Conservation (phyloP, 345 rosid species). For the Ricinus communis region DNA sequence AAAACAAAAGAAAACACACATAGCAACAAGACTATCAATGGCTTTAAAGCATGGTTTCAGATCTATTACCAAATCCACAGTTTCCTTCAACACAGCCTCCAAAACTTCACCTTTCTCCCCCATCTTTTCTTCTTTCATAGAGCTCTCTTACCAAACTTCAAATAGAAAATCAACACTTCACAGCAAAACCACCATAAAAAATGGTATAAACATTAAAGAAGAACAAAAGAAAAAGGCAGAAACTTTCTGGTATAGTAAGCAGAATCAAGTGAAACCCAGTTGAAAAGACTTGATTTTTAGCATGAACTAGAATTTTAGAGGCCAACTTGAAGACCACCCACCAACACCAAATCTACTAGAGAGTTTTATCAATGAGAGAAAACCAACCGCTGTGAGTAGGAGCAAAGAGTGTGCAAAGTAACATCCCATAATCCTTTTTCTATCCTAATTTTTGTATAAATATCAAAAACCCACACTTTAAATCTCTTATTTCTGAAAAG, state of each 20-base stretch:
- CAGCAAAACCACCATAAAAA: slow-evolving; percentile 13
- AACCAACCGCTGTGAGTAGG: slow-evolving; percentile 34
- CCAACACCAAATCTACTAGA: slow-evolving; percentile 39
- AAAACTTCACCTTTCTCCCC: slow-evolving; percentile 76
- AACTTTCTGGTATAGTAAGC: not conserved
- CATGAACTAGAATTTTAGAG: not conserved
- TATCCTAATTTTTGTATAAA: not conserved
- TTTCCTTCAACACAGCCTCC: slow-evolving; percentile 92
- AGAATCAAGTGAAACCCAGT: slow-evolving; percentile 14
- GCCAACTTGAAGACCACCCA: slow-evolving; percentile 36
- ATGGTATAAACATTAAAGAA: not conserved
- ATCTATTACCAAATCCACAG: slow-evolving; percentile 99
- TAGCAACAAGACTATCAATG: slow-evolving; percentile 16
- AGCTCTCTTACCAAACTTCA: not conserved
- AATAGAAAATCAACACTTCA: slow-evolving; percentile 3
- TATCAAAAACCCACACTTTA: not conserved
- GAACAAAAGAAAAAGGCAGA: not conserved
- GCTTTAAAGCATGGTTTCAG: slow-evolving; percentile 37
- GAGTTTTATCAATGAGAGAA: slow-evolving; percentile 16
- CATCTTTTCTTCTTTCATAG: slow-evolving; percentile 28
- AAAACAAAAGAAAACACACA: slow-evolving; percentile 7
- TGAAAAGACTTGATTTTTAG: slow-evolving; percentile 21
- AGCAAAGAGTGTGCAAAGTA: slow-evolving; percentile 25
- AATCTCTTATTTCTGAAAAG: not conserved
- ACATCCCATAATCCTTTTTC: slow-evolving; percentile 22